phyloP scores from a whole-genome alignment of 108 stramenopile species.

The Skeletonema marinoi region DNA sequence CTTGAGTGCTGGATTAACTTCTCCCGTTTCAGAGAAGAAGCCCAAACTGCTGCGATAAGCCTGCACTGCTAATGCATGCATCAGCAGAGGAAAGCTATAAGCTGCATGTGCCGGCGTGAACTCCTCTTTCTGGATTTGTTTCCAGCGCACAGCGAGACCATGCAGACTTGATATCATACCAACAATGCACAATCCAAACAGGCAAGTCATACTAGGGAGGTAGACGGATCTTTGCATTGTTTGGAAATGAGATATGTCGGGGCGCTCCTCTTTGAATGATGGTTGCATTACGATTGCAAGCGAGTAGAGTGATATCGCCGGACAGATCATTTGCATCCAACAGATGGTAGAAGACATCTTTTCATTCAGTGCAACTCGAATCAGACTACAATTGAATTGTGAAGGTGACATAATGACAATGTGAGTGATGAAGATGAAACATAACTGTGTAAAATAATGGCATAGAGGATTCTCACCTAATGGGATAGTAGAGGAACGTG shows the following conservation, averaged over 20 bases:
- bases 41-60: conserved; percentile 72
- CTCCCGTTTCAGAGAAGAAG: conserved; percentile 52
- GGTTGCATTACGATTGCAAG: conserved; percentile 82
- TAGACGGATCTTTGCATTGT: conserved; percentile 71
- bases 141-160: conserved; percentile 59
- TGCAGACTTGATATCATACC: conserved; percentile 72
- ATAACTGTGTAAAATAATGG: background rate
- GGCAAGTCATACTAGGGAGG: conserved; percentile 71
- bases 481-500: conserved; percentile 37
- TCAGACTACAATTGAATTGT: conserved; percentile 2
- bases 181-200: conserved; percentile 62
- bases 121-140: conserved; percentile 51
- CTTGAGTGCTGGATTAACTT: conserved; percentile 45
- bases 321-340: conserved; percentile 84
- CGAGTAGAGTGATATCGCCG: conserved; percentile 65
- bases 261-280: conserved; percentile 75
- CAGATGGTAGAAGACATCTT: conserved; percentile 78
- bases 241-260: conserved; percentile 74
- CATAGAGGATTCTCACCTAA: conserved; percentile 6
- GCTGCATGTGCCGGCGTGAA: conserved; percentile 88
- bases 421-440: background rate
- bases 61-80: conserved; percentile 80
- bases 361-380: conserved; percentile 71
- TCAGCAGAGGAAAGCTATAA: conserved; percentile 75
- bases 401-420: background rate